phyloP scores from a whole-genome alignment of 192 early-diverging fungal species.

The Coemansia sp. region DNA sequence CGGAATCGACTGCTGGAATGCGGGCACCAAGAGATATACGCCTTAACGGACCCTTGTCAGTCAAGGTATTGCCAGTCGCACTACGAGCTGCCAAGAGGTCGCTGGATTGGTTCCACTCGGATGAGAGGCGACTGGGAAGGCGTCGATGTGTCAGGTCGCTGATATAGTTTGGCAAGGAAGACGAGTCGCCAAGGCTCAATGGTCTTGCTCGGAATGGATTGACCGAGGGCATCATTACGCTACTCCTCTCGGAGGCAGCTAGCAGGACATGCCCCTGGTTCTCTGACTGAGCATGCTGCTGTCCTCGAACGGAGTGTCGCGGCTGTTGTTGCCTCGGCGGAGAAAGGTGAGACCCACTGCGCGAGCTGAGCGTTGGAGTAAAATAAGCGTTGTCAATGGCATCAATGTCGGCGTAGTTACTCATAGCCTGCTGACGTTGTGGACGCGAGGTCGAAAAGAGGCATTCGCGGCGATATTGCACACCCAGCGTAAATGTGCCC shows the following conservation, averaged over 20 bases:
- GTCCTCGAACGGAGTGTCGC: neutral
- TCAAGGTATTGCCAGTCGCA: neutral
- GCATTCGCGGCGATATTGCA: conserved; percentile 51
- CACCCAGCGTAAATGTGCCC: conserved; percentile 42
- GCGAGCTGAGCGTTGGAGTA: conserved; percentile 47
- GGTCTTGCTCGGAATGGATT: conserved; percentile 43
- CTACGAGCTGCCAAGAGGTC: neutral
- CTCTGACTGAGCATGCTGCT: neutral
- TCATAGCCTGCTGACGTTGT: neutral
- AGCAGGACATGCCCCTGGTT: neutral
- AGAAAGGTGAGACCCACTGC: conserved; percentile 37
- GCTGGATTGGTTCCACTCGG: conserved; percentile 3
- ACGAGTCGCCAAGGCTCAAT: conserved; percentile 36
- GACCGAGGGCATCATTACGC: conserved; percentile 32
- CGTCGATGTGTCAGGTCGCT: neutral
- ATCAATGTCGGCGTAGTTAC: conserved; percentile 11
- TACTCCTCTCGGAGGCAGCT: conserved; percentile 3
- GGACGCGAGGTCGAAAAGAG: conserved; percentile 11
- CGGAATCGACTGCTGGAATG: neutral
- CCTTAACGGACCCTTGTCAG: conserved; percentile 9
- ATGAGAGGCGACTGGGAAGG: neutral
- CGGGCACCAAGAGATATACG: conserved; percentile 22
- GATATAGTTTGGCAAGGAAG: conserved; percentile 25
- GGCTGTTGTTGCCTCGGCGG: conserved; percentile 4
- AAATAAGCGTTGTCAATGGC: conserved; percentile 42